Percentiles rank a stretch among this genome's conserved stretches.
Conservation (phyloP, 805 yeast species). For the Zygosaccharomyces lentus region DNA sequence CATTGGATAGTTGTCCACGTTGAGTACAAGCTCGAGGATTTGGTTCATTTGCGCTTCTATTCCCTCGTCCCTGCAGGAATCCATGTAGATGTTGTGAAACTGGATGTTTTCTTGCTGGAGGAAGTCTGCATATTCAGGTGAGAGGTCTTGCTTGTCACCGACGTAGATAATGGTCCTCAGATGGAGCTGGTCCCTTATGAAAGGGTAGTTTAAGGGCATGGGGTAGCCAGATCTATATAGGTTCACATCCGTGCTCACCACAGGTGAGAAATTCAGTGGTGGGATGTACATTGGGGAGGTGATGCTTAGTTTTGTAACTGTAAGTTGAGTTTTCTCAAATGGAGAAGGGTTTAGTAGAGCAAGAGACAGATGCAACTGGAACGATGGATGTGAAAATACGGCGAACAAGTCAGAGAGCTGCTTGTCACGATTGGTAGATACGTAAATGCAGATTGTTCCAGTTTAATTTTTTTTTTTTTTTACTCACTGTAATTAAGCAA, state of each 20-base stretch:
- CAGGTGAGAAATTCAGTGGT: conserved; percentile 85
- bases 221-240: conserved; percentile 94
- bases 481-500: too few species aligned
- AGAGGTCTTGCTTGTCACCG: conserved; percentile 64
- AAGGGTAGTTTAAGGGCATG: conserved; percentile 78
- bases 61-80: conserved; percentile 72
- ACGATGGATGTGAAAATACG: neutral
- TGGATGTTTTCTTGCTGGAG: conserved; percentile 48
- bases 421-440: too few species aligned
- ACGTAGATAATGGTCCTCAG: conserved; percentile 76
- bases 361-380: neutral
- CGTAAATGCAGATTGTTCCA: too few species aligned
- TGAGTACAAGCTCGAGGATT: conserved; percentile 53
- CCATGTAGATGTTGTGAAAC: conserved; percentile 60
- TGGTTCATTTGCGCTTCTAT: conserved; percentile 51
- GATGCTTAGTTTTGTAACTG: neutral
- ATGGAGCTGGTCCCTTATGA: conserved; percentile 57
- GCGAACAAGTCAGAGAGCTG: neutral
- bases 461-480: too few species aligned
- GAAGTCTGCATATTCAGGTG: conserved; percentile 64
- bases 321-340: neutral
- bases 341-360: neutral
- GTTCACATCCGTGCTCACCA: conserved; percentile 59
- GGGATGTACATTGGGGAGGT: conserved; percentile 53
- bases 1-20: conserved; percentile 76